Base-by-base conservation (phyloP, 768 basidiomycete species). In the Boletus subcaerulescens region DNA sequence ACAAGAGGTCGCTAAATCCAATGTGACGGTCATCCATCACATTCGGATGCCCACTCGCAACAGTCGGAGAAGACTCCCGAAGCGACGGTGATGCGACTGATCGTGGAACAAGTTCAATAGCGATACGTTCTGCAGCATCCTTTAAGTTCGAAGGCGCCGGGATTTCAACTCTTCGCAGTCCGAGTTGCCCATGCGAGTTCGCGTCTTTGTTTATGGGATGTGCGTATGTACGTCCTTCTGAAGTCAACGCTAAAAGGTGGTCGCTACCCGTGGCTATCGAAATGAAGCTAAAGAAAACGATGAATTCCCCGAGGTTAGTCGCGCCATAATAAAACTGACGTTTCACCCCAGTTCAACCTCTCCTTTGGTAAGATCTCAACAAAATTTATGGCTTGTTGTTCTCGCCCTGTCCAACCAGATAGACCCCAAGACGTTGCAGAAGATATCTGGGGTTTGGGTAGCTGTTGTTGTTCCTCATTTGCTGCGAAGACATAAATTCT, bases 121-220 rank as follows among this genome's bases (percentile, higher is more conserved):
- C 62, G 15, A 82, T 60, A 49, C 75, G 76, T 5, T 64, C 48
- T 40, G 49, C 7, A 40, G 48, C 22, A 29, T 42, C 56, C 50
- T 66, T 45, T 56, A 43, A 57, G 45, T 50, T 65, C 48, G 55
- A 58, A 49, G 65, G 65, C 35, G 73, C 62, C 33, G 70, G 68
- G 3, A 89, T 76, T 47, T 82, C 73, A 46, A 87, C 78, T 57
- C 82, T 82, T 29, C 85, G 82, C 60, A 89, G 78, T 8, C 93
- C 94, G 9, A 98, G 83, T 66, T 97, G 94, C 1, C 91, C 89
- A 65, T 85, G 82, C 1, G 80, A 73, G 71, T 98, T 98, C 29
- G 89, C 93, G 10, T 79, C 68, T 58, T 83, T 82, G 58, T 81
- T 82, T 41, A 91, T 76, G 0, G 94, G 91, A 63, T 91, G 83